These are phyloP conservation scores for Penstemon davidsonii DNA, from an alignment of 257 asterid genomes.

Conservation along the genomic window DNA sequence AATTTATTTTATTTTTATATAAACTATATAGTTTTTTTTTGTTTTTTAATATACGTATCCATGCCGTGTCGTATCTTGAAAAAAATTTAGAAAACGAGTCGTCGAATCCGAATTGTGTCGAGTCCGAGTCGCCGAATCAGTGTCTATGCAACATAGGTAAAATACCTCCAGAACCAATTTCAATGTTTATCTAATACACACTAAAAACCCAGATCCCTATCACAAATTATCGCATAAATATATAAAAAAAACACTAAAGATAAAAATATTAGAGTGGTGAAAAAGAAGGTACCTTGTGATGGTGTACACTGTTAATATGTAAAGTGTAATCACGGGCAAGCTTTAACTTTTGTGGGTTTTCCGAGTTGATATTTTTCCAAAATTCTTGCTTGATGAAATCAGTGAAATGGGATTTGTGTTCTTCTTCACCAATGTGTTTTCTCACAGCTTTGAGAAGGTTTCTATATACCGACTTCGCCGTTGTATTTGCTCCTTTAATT, in stretches of 20 bases:
- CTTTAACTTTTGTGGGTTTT: constrained; percentile 45
- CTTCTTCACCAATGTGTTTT: constrained; percentile 66
- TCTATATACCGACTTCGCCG: constrained; percentile 57
- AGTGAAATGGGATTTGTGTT: constrained; percentile 58
- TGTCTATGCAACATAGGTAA: too few species aligned
- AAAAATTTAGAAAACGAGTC: too few species aligned
- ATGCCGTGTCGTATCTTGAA: too few species aligned
- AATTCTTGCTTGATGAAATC: constrained; percentile 72
- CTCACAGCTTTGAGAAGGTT: constrained; percentile 56
- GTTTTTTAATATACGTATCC: too few species aligned
- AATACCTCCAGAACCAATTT: too few species aligned
- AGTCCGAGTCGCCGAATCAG: too few species aligned
- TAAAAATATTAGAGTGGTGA: not conserved
- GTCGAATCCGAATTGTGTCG: too few species aligned
- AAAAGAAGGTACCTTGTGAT: constrained; percentile 62
- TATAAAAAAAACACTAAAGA: not conserved
- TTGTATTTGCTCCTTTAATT: constrained; percentile 27
- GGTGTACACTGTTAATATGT: constrained; percentile 80
- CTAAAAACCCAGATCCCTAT: too few species aligned
- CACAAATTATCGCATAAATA: not conserved
- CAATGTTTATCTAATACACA: too few species aligned
- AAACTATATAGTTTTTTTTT: too few species aligned
- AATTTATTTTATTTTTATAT: too few species aligned
- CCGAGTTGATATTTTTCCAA: constrained; percentile 31
- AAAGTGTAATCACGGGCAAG: constrained; percentile 70